Evolutionary conservation across 345 rosid species (phyloP).

Genomic region (Murraya koenigii): DNA sequence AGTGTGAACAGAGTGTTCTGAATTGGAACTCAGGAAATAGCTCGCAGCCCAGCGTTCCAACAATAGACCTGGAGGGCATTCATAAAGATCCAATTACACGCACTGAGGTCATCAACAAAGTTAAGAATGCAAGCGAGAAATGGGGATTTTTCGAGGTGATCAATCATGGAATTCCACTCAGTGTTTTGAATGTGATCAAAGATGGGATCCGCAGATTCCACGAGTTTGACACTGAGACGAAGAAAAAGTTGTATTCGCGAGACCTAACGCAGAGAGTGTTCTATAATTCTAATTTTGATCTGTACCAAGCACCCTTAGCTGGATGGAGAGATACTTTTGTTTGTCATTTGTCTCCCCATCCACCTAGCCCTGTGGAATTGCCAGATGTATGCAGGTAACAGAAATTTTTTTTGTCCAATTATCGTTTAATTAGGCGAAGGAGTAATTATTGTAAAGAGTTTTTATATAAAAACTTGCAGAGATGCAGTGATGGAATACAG

Average conservation of each 20-base stretch:
- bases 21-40: neutral
- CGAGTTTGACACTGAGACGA: slow-evolving; percentile 21
- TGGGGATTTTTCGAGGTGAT: slow-evolving; percentile 31
- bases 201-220: slow-evolving; percentile 18
- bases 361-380: slow-evolving; percentile 22
- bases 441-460: too few relatives aligned
- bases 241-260: slow-evolving; percentile 20
- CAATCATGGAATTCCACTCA: slow-evolving; percentile 19
- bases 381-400: slow-evolving; percentile 22
- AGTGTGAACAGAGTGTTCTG: neutral
- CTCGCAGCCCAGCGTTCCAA: neutral
- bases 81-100: neutral
- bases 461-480: neutral
- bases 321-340: slow-evolving; percentile 28
- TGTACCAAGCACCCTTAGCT: slow-evolving; percentile 18
- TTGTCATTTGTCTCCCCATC: slow-evolving; percentile 12
- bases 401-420: neutral
- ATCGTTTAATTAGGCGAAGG: neutral
- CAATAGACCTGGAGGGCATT: neutral
- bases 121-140: slow-evolving; percentile 7
- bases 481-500: slow-evolving; percentile 13
- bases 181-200: slow-evolving; percentile 15
- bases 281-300: slow-evolving; percentile 20
- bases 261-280: slow-evolving; percentile 7
- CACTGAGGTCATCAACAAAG: neutral